Conservation (phyloP, 305 asterid species). For the Solanum chacoense region DNA sequence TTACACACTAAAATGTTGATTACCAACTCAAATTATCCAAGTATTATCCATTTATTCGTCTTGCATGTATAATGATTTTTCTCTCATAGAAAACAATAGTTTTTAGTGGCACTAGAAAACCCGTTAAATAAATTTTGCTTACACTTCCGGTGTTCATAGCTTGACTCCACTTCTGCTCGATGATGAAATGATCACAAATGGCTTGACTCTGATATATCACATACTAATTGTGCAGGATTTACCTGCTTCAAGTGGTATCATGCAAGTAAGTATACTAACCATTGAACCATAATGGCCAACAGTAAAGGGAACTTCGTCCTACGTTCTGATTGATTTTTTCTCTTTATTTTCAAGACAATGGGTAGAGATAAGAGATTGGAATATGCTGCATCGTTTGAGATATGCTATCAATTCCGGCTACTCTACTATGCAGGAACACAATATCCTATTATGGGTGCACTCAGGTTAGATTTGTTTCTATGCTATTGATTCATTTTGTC, state of each 20-base stretch:
- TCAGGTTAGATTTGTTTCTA: constrained; percentile 44
- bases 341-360: constrained; percentile 52
- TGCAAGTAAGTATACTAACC: constrained; percentile 65
- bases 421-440: constrained; percentile 89
- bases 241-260: constrained; percentile 82
- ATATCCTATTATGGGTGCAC: constrained; percentile 95
- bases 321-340: constrained; percentile 6
- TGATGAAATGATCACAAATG: background rate
- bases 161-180: background rate
- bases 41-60: background rate
- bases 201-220: background rate
- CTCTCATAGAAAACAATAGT: background rate
- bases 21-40: background rate
- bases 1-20: background rate
- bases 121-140: background rate
- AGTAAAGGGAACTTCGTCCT: background rate
- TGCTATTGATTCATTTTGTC: background rate
- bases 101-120: background rate
- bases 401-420: constrained; percentile 82
- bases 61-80: background rate
- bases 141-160: background rate
- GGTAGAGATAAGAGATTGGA: constrained; percentile 87
- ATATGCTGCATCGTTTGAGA: constrained; percentile 83
- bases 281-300: constrained; percentile 4
- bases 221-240: constrained; percentile 50